These are phyloP conservation scores for Russula abietina DNA, from an alignment of 768 basidiomycete genomes.

Conservation along the genomic window DNA sequence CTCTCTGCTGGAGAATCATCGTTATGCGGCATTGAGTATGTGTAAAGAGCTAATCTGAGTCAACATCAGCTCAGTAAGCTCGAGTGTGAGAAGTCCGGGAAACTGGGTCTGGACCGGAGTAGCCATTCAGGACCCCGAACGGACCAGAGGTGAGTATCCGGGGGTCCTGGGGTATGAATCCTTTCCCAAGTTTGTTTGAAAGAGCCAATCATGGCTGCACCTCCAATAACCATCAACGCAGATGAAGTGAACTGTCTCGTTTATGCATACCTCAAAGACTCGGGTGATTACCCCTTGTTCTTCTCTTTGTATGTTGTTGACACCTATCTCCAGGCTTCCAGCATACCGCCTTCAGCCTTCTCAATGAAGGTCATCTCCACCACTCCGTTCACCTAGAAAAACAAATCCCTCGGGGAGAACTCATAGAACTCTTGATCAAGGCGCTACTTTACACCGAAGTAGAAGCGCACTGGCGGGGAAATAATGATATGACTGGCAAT, in stretches of 20 bases:
- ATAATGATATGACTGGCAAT: constrained; percentile 46
- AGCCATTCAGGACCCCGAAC: neutral
- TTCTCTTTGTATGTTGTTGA: neutral
- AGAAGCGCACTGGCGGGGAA: constrained; percentile 74
- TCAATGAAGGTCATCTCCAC: constrained; percentile 67
- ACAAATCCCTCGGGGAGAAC: constrained; percentile 75
- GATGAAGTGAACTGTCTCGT: constrained; percentile 85
- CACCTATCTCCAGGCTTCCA: constrained; percentile 52
- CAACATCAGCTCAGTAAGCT: neutral
- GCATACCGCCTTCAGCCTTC: constrained; percentile 77
- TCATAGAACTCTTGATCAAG: constrained; percentile 74
- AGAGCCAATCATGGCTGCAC: constrained; percentile 23
- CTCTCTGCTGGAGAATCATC: neutral
- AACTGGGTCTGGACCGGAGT: neutral
- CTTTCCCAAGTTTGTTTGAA: neutral
- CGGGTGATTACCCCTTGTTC: constrained; percentile 43
- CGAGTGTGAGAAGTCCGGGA: no score
- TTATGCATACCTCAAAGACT: constrained; percentile 78
- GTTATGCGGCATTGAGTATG: constrained; percentile 6
- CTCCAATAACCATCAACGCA: constrained; percentile 60
- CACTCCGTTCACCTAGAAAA: constrained; percentile 61
- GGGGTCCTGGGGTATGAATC: constrained; percentile 24
- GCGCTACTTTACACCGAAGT: constrained; percentile 77
- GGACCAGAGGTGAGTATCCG: constrained; percentile 11
- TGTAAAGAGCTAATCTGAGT: neutral